Evolutionary conservation across 2,329 filamentous ascomycete species (phyloP), one percentile per base, ranked within the genome.

Genomic region (Aspergillus amoenus): DNA sequence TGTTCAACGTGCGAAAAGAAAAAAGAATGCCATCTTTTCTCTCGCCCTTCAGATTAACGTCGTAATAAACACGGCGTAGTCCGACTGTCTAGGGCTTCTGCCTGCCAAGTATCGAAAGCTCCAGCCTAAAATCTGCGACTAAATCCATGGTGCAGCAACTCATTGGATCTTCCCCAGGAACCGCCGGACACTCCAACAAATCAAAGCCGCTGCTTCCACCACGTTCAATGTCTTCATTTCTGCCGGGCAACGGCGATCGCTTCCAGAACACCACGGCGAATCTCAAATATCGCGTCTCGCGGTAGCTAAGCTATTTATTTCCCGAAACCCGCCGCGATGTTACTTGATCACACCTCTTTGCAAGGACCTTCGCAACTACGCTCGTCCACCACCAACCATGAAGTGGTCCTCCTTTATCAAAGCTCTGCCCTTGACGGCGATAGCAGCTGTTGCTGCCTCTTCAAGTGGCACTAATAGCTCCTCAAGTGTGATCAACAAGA

Each of bases 401-500:
- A 70, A 60, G 52, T 60, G 61, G 22, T 52, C 60, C 21, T 44
- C 57, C 40, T n/a, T 57, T 4, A 52, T 58, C 45, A n/a, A 60
- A 9, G 43, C 59, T 4, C 56, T 71, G 44, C 58, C 61, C 22
- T 52, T 55, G 39, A 55, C 58, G 11, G 69, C 56, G 15, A 53
- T 59, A 9, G 62, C 65, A 8, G 58, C 53, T 30, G 42, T 40
- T 17, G 58, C 61, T 43, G 41, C 55, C 34, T 48, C 58, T 27
- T 40, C 17, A 39, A 32, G 39, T 21, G 9, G 34, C 34, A 22
- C 24, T 44, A 21, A 40, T 43, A 13, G 37, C 15, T 34, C 21
- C n/a, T 13, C 40, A 37, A 47, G 22, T 15, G 30, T 72, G 54
- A 76, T 81, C 45, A 81, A 78, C 58, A 72, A 76, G 51, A 81